Evolutionary conservation across 2,329 filamentous ascomycete species (phyloP).

Genomic region (Phyllosticta citriasiana): DNA sequence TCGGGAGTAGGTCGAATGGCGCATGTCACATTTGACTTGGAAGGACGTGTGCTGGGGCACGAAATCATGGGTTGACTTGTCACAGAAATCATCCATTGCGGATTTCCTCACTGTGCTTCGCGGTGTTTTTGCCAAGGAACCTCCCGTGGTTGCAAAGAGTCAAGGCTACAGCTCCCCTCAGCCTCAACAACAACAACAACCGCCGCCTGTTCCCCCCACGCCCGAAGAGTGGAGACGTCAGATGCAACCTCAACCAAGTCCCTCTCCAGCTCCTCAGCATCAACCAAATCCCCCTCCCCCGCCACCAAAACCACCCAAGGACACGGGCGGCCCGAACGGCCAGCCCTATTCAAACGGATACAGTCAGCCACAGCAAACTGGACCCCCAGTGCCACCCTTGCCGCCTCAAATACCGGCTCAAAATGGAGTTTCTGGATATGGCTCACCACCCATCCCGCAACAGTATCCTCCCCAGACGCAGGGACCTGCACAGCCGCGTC

Average conservation of each 20-base stretch:
- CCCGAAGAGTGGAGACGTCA: conserved; percentile 47
- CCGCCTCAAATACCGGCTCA: conserved; percentile 15
- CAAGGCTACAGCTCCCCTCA: conserved; percentile 19
- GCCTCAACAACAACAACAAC: conserved; percentile 25
- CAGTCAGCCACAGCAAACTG: conserved; percentile 17
- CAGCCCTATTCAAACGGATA: conserved; percentile 12
- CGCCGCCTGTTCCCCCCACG: conserved; percentile 60
- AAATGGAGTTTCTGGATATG: conserved; percentile 11
- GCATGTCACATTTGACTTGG: no score
- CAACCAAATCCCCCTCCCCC: conserved; percentile 22
- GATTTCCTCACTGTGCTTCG: conserved; percentile 76
- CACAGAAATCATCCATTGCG: conserved; percentile 66
- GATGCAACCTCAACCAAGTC: conserved; percentile 19
- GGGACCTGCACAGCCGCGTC: not conserved
- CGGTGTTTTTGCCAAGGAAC: conserved; percentile 88
- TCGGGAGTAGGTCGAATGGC: no score
- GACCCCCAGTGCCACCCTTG: conserved; percentile 20
- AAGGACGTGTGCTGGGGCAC: not conserved
- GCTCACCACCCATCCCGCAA: conserved; percentile 14
- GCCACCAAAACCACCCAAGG: conserved; percentile 40
- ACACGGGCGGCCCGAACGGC: not conserved
- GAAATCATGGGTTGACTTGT: not conserved
- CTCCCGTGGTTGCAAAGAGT: conserved; percentile 69
- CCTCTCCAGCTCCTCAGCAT: conserved; percentile 26
- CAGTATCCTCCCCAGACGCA: conserved; percentile 17